Conservation (phyloP, 108 stramenopile species). For the Skeletonema costatum region DNA sequence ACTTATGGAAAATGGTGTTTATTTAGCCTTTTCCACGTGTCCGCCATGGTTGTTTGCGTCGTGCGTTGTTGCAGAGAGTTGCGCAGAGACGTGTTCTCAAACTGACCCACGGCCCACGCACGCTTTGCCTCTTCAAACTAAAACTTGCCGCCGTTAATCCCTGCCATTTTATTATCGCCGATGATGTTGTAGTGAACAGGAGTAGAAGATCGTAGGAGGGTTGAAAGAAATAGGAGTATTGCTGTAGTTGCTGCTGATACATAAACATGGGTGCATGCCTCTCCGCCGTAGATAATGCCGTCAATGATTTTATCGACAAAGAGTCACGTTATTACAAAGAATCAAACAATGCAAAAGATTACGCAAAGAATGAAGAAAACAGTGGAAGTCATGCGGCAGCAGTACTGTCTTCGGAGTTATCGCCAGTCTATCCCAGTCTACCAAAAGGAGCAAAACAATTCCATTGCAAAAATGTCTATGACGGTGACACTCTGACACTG, state of each 20-base stretch:
- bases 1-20: not conserved
- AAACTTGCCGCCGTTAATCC: too few relatives aligned
- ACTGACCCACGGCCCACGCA: too few relatives aligned
- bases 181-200: too few relatives aligned
- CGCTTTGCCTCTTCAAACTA: too few relatives aligned
- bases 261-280: constrained; percentile 32
- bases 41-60: not conserved
- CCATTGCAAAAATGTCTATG: constrained; percentile 70
- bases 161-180: too few relatives aligned
- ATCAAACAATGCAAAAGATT: constrained; percentile 27
- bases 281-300: constrained; percentile 20
- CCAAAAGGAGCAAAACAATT: constrained; percentile 59
- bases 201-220: too few relatives aligned
- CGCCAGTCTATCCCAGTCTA: constrained; percentile 55
- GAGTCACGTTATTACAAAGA: constrained; percentile 40
- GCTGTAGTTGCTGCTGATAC: too few relatives aligned
- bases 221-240: too few relatives aligned
- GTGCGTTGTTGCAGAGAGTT: not conserved
- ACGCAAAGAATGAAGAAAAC: constrained; percentile 5
- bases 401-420: constrained; percentile 32
- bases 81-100: too few relatives aligned
- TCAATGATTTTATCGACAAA: constrained; percentile 33
- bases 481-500: constrained; percentile 81
- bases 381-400: constrained; percentile 6
- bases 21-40: not conserved